Evolutionary conservation across 2,329 filamentous ascomycete genomes (phyloP).

Genomic region (Phaeosphaeria sp.): DNA sequence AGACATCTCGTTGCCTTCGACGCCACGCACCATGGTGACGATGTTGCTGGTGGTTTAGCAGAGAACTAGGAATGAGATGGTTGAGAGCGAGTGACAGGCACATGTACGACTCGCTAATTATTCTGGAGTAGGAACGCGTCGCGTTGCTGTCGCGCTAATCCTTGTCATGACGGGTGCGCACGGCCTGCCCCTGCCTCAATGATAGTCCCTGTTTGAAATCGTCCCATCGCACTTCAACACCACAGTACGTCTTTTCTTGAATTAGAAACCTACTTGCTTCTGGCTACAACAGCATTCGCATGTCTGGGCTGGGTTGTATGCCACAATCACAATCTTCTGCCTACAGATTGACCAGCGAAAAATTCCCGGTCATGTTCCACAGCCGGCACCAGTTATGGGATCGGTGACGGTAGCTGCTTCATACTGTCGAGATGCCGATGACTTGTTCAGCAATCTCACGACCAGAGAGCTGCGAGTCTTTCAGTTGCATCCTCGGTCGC

Average conservation of each 20-base stretch:
- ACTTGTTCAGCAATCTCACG: background rate
- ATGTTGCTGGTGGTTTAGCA: background rate
- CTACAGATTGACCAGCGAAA: too few relatives aligned
- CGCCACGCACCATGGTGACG: slow-evolving; percentile 51
- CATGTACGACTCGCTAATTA: slow-evolving; percentile 2
- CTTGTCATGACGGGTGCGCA: background rate
- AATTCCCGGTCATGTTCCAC: too few relatives aligned
- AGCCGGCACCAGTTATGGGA: too few relatives aligned
- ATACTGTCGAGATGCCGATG: background rate
- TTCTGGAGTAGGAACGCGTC: slow-evolving; percentile 7
- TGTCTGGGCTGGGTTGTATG: background rate
- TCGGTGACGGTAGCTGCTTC: too few relatives aligned
- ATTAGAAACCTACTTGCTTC: too few relatives aligned
- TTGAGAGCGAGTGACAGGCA: background rate
- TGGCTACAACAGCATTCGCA: background rate
- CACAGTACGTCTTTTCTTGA: too few relatives aligned
- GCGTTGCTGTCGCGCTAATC: slow-evolving; percentile 8
- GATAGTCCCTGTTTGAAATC: background rate
- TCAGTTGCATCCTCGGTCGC: background rate
- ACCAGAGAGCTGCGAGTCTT: background rate
- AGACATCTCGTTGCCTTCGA: slow-evolving; percentile 56
- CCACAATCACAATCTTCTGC: background rate
- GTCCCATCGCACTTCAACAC: background rate
- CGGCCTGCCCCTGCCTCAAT: background rate
- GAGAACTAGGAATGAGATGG: background rate